Percentiles rank a stretch among this genome's conserved stretches.
Evolutionary conservation across 2,329 filamentous ascomycete species (phyloP).

Genomic region (Pseudogymnoascus sp.): DNA sequence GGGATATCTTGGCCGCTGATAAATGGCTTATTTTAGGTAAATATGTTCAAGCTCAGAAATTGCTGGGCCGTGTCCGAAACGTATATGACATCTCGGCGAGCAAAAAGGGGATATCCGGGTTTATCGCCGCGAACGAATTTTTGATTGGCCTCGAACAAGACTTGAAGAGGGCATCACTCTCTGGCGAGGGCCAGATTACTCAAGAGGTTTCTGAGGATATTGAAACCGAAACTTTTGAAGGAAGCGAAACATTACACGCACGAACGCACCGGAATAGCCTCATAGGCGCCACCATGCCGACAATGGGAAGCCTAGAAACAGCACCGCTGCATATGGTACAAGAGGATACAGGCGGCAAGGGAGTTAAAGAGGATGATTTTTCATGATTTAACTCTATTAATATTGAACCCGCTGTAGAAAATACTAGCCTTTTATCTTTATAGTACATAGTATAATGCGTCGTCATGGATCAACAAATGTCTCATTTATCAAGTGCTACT

Average conservation of each 20-base stretch:
- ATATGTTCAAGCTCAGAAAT: conserved; percentile 69
- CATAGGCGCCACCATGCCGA: conserved; percentile 38
- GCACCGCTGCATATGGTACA: conserved; percentile 36
- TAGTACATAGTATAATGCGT: conserved; percentile 2
- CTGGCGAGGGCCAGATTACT: conserved; percentile 22
- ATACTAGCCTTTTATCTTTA: neutral
- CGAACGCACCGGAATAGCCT: conserved; percentile 50
- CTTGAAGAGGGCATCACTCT: conserved; percentile 26
- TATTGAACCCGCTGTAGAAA: conserved; percentile 2
- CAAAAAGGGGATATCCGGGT: conserved; percentile 46
- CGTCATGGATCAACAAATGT: neutral
- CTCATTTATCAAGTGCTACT: neutral
- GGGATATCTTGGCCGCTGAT: conserved; percentile 77
- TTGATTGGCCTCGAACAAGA: conserved; percentile 44
- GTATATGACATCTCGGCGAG: conserved; percentile 47
- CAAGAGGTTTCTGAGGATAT: conserved; percentile 28
- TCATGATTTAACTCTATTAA: conserved; percentile 4
- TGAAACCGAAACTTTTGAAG: conserved; percentile 38
- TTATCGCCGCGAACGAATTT: conserved; percentile 45
- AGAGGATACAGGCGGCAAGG: neutral
- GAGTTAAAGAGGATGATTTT: conserved; percentile 13
- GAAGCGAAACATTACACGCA: conserved; percentile 50
- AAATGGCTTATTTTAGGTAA: conserved; percentile 75
- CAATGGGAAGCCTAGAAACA: conserved; percentile 41
- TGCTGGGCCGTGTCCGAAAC: conserved; percentile 61